A percentile compares a stretch with the other conserved stretches of the same genome.
Evolutionary conservation across 139 green algal genomes (phyloP).

Genomic region (Haematococcus sp.): DNA sequence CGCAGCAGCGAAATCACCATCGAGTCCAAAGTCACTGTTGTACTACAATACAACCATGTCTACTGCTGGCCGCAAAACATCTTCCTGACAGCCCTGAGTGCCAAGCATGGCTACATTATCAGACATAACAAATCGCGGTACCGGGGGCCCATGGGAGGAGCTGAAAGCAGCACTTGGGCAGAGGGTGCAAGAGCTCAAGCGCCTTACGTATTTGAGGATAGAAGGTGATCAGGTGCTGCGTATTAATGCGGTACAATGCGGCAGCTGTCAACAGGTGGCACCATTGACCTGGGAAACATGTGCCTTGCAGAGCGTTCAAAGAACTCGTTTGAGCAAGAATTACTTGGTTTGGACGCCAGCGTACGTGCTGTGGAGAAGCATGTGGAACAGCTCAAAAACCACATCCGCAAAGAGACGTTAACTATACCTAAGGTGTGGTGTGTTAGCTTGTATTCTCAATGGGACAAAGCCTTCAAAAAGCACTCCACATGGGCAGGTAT

Average conservation of each 20-base stretch:
- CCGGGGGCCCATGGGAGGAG: no score
- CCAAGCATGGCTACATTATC: no score
- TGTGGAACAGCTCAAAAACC: constrained; percentile 24
- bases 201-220: constrained; percentile 7
- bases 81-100: no score
- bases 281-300: neutral
- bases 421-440: constrained; percentile 34
- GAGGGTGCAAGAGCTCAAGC: constrained; percentile 17
- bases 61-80: no score
- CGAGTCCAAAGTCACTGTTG: no score
- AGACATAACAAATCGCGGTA: no score
- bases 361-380: constrained; percentile 37
- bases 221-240: constrained; percentile 4
- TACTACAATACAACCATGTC: no score
- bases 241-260: constrained; percentile 6
- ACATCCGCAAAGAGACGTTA: constrained; percentile 23
- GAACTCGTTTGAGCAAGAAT: neutral
- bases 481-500: constrained; percentile 42
- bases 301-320: constrained; percentile 13
- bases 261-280: neutral
- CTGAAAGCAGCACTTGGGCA: no score
- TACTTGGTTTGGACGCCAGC: constrained; percentile 21
- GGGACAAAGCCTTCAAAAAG: constrained; percentile 24
- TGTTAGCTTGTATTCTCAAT: neutral
- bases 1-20: no score